These are phyloP conservation scores for Ceratocystis lukuohia DNA, from an alignment of 2,329 filamentous ascomycete species.

Conservation along the genomic window DNA sequence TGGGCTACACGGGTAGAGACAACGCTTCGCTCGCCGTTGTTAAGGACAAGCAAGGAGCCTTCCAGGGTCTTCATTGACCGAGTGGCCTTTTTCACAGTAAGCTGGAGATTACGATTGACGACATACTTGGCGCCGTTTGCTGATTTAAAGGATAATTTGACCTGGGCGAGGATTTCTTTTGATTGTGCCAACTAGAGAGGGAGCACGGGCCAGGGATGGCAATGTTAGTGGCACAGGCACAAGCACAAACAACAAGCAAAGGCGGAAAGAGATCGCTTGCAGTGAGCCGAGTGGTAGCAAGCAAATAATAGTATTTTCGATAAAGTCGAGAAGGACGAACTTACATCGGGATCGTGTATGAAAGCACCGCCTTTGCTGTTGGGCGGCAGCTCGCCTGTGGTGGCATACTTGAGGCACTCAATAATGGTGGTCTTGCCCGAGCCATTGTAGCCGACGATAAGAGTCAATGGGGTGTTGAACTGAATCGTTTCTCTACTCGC, in stretches of 20 bases:
- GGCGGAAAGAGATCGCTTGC: too few species aligned
- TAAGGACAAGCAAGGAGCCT: conserved; percentile 58
- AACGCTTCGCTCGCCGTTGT: conserved; percentile 64
- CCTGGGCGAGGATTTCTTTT: conserved; percentile 78
- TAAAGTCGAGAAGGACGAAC: conserved; percentile 5
- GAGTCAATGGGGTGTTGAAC: conserved; percentile 80
- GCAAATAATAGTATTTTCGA: not conserved
- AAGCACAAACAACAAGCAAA: too few species aligned
- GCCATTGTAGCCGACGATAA: conserved; percentile 95
- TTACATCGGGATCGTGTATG: conserved; percentile 86
- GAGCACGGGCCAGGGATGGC: not conserved
- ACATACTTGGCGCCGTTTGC: conserved; percentile 70
- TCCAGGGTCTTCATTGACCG: conserved; percentile 75
- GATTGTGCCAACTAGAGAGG: conserved; percentile 17
- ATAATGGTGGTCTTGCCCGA: conserved; percentile 99
- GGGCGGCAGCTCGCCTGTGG: conserved; percentile 82
- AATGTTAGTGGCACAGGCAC: conserved; percentile 2
- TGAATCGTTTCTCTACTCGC: conserved; percentile 61
- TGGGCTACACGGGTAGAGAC: conserved; percentile 71
- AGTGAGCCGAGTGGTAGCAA: too few species aligned
- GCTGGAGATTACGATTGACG: conserved; percentile 67
- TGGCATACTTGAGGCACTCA: conserved; percentile 95
- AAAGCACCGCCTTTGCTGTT: conserved; percentile 87
- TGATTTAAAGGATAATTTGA: conserved; percentile 75
- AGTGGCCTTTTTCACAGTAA: conserved; percentile 70